Conservation (phyloP, 208 protist genomes). For the Trypanosoma lewisi region DNA sequence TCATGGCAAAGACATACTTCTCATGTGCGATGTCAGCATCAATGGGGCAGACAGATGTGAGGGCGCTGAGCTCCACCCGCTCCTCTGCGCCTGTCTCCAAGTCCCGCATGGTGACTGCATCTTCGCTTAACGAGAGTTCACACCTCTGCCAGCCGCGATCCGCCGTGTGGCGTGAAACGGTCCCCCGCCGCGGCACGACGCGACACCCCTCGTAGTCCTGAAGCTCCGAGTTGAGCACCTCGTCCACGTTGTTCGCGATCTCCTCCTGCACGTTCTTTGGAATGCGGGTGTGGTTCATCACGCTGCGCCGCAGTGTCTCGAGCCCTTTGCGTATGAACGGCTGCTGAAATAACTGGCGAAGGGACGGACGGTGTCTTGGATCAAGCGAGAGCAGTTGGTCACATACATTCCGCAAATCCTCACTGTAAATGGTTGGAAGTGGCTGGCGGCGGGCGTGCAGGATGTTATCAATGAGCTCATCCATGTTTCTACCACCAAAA, state of each 20-base stretch:
- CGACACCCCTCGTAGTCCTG: slow-evolving; percentile 34
- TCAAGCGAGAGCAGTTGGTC: slow-evolving; percentile 62
- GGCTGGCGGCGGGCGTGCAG: slow-evolving; percentile 49
- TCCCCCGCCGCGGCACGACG: slow-evolving; percentile 38
- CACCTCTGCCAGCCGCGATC: slow-evolving; percentile 78
- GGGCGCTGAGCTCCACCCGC: slow-evolving; percentile 39
- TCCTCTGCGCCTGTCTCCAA: slow-evolving; percentile 42
- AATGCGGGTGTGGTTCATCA: slow-evolving; percentile 71
- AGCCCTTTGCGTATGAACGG: slow-evolving; percentile 62
- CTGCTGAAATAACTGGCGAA: slow-evolving; percentile 65
- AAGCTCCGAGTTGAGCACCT: slow-evolving; percentile 40
- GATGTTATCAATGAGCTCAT: slow-evolving; percentile 85
- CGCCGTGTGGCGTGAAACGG: slow-evolving; percentile 71
- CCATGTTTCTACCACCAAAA: slow-evolving; percentile 84
- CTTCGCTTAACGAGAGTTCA: slow-evolving; percentile 51
- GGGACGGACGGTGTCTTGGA: slow-evolving; percentile 51
- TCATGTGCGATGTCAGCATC: slow-evolving; percentile 69
- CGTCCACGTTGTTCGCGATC: slow-evolving; percentile 58
- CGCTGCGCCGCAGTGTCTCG: slow-evolving; percentile 71
- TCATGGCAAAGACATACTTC: slow-evolving; percentile 81
- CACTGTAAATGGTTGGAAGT: slow-evolving; percentile 45
- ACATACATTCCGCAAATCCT: slow-evolving; percentile 52
- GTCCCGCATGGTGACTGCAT: slow-evolving; percentile 46
- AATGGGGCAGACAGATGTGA: slow-evolving; percentile 86
- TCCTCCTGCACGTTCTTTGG: slow-evolving; percentile 51